A percentile compares a stretch with the other conserved stretches of the same genome.
phyloP scores from a whole-genome alignment of 2,329 filamentous ascomycete genomes.

The Neodidymelliopsis sp. region DNA sequence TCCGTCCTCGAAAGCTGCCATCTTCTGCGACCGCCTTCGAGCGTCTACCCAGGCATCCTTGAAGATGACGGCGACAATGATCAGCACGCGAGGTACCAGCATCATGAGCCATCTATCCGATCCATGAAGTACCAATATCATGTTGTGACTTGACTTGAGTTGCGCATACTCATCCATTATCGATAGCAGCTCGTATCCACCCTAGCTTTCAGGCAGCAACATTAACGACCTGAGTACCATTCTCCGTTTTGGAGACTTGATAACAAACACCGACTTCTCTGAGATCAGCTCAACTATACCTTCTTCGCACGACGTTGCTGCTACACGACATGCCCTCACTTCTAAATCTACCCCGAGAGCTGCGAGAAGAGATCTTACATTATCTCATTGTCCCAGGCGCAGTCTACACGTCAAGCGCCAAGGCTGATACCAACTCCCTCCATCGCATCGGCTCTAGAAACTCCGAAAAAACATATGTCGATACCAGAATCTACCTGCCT shows the following conservation, averaged over 20 bases:
- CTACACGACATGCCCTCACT: constrained; percentile 16
- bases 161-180: too few species aligned
- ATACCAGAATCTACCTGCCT: constrained; percentile 40
- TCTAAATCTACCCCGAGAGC: constrained; percentile 34
- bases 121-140: too few species aligned
- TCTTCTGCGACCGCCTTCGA: not conserved
- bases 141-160: too few species aligned
- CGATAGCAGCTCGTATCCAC: not conserved
- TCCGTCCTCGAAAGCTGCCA: too few species aligned
- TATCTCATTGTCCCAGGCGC: constrained; percentile 28
- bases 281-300: too few species aligned
- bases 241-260: not conserved
- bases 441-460: constrained; percentile 12
- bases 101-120: too few species aligned
- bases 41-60: too few species aligned
- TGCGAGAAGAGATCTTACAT: constrained; percentile 37
- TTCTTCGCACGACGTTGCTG: too few species aligned
- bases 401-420: constrained; percentile 35
- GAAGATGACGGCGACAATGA: too few species aligned
- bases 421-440: constrained; percentile 18
- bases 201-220: constrained; percentile 17
- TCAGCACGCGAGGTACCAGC: too few species aligned
- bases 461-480: constrained; percentile 25
- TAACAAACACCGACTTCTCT: not conserved
- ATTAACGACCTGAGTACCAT: not conserved